Evolutionary conservation across 2,329 filamentous ascomycete genomes (phyloP).

Genomic region (Ophiostoma montium): DNA sequence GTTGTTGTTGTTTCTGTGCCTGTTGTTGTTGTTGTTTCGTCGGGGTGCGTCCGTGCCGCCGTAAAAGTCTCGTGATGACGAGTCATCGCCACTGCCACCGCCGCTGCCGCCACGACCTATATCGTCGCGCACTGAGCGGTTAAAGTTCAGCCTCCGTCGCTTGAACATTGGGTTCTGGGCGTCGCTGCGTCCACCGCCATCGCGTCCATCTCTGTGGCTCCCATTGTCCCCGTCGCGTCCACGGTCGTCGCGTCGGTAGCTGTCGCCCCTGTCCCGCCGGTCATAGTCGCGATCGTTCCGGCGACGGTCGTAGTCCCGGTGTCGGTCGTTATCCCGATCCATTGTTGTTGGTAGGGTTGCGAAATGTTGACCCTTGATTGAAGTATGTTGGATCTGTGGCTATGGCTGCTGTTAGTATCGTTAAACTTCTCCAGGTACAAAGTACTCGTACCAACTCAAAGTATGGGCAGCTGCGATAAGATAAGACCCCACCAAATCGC

Average conservation of each 20-base stretch:
- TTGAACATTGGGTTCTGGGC: constrained; percentile 27
- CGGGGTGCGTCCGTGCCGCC: constrained; percentile 4
- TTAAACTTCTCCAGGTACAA: no score
- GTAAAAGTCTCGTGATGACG: constrained; percentile 24
- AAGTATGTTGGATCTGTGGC: no score
- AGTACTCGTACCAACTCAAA: not conserved
- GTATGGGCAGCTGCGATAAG: constrained; percentile 17
- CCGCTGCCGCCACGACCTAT: constrained; percentile 49
- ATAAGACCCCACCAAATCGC: constrained; percentile 20
- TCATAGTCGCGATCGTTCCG: constrained; percentile 8
- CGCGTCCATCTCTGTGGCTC: not conserved
- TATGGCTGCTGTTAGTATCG: no score
- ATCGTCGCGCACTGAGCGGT: constrained; percentile 31
- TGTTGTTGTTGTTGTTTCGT: not conserved
- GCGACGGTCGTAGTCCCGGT: constrained; percentile 19
- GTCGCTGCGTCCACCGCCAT: constrained; percentile 2
- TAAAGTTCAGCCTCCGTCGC: constrained; percentile 51
- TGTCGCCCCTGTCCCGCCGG: constrained; percentile 1
- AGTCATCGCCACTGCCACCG: constrained; percentile 44
- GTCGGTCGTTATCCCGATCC: constrained; percentile 15
- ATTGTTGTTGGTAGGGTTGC: not conserved
- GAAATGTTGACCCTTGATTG: no score
- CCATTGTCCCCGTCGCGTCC: not conserved
- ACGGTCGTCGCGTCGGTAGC: not conserved
- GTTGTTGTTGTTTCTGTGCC: not conserved